phyloP scores from a whole-genome alignment of 208 protist species.

The Crithidia fasciculata region DNA sequence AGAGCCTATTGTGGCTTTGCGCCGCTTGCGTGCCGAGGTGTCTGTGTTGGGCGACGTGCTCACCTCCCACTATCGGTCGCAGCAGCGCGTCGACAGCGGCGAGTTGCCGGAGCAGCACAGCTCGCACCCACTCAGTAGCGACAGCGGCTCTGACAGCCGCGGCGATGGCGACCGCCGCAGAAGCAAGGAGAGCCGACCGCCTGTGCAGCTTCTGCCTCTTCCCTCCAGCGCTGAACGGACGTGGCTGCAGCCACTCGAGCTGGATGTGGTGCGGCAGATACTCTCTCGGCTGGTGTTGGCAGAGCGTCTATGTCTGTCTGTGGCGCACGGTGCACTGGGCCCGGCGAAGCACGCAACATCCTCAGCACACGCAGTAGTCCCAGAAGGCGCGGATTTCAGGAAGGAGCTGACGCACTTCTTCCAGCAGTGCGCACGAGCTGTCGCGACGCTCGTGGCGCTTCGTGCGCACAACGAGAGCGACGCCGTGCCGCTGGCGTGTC shows the following conservation, averaged over 20 bases:
- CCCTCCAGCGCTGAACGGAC: conserved; percentile 16
- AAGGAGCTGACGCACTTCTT: background rate
- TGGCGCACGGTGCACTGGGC: background rate
- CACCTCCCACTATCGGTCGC: background rate
- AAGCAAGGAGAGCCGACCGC: conserved; percentile 4
- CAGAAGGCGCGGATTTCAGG: too few species aligned
- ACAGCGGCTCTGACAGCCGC: background rate
- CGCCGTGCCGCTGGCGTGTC: conserved; percentile 12
- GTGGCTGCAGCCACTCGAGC: conserved; percentile 23
- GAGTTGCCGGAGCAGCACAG: too few species aligned
- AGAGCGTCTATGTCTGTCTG: background rate
- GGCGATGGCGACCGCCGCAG: background rate
- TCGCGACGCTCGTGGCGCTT: conserved; percentile 17
- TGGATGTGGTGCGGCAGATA: conserved; percentile 6
- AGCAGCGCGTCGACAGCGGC: background rate
- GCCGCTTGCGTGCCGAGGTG: conserved; percentile 8
- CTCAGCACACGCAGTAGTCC: too few species aligned
- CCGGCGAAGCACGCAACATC: too few species aligned
- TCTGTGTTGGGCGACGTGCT: conserved; percentile 13
- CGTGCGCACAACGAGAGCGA: conserved; percentile 12
- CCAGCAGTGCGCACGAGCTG: conserved; percentile 14
- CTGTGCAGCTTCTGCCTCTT: conserved; percentile 14
- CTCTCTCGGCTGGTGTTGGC: background rate
- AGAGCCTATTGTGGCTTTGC: background rate
- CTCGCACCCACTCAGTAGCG: background rate